A percentile compares a stretch with the other conserved stretches of the same genome.
Evolutionary conservation across 208 protist species (phyloP).

Genomic region (Zelonia costaricensis): DNA sequence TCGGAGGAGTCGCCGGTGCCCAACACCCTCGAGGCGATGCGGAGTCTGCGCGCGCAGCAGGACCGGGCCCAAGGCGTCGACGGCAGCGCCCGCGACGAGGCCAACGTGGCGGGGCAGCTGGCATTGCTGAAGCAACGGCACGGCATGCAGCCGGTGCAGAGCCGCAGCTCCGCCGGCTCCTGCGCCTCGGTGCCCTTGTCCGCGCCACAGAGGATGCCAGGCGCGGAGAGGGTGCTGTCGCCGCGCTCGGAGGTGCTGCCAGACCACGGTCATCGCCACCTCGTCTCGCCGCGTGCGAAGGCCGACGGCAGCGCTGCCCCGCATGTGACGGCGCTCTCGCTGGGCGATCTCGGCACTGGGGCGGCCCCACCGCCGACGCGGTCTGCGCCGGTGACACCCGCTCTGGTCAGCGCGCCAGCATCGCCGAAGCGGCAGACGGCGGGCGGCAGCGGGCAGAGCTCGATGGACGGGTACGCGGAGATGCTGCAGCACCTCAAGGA

Average conservation of each 20-base stretch:
- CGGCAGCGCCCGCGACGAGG: slow-evolving; percentile 5
- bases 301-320: neutral
- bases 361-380: slow-evolving; percentile 6
- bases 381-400: neutral
- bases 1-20: slow-evolving; percentile 34
- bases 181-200: slow-evolving; percentile 8
- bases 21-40: slow-evolving; percentile 75
- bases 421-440: slow-evolving; percentile 9
- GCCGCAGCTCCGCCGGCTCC: neutral
- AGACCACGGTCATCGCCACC: too few relatives aligned
- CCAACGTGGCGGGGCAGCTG: slow-evolving; percentile 33
- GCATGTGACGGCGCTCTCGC: slow-evolving; percentile 31
- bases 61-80: slow-evolving; percentile 2
- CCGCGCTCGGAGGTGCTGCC: slow-evolving; percentile 6
- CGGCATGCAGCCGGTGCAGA: slow-evolving; percentile 20
- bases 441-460: slow-evolving; percentile 24
- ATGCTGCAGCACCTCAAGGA: slow-evolving; percentile 87
- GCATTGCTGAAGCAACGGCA: slow-evolving; percentile 66
- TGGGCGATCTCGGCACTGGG: slow-evolving; percentile 17
- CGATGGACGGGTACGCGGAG: slow-evolving; percentile 69
- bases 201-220: neutral
- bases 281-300: too few relatives aligned
- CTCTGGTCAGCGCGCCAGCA: neutral
- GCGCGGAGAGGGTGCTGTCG: slow-evolving; percentile 1
- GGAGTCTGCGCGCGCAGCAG: slow-evolving; percentile 37